Conservation (phyloP, 2,329 filamentous ascomycete species). For the Colletotrichum shisoi region DNA sequence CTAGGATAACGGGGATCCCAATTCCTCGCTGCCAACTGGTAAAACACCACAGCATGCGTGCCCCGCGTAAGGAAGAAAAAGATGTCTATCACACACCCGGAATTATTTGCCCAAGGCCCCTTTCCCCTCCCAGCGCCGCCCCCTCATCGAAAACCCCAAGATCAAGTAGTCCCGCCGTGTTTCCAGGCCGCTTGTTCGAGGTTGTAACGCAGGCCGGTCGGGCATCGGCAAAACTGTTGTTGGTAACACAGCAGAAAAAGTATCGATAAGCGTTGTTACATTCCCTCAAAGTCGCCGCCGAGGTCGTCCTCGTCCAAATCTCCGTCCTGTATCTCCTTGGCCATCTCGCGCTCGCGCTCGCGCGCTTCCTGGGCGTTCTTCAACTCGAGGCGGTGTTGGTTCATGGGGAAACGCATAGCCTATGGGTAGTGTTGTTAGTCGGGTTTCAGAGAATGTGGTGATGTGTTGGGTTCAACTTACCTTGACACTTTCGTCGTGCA, state of each 20-base stretch:
- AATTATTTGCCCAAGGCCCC: constrained; percentile 19
- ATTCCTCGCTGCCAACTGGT: not conserved
- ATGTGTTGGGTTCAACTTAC: constrained; percentile 53
- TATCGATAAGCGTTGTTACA: constrained; percentile 63
- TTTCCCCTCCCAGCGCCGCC: constrained; percentile 21
- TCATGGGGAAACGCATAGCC: constrained; percentile 99
- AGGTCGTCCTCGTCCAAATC: constrained; percentile 97
- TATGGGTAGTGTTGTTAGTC: constrained; percentile 50
- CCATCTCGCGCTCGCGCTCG: constrained; percentile 93
- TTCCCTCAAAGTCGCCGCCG: constrained; percentile 93
- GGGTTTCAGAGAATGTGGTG: not conserved
- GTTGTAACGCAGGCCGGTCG: constrained; percentile 7
- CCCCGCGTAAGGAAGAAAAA: constrained; percentile 8
- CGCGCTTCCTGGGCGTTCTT: constrained; percentile 99
- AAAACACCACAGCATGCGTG: constrained; percentile 14
- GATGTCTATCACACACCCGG: constrained; percentile 31
- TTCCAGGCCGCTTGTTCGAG: constrained; percentile 28
- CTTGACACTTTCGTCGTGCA: constrained; percentile 99
- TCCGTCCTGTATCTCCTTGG: constrained; percentile 98
- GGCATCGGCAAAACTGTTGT: constrained; percentile 28
- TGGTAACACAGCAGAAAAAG: constrained; percentile 32
- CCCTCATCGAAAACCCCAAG: constrained; percentile 21
- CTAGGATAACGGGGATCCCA: not conserved
- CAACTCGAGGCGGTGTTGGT: constrained; percentile 94
- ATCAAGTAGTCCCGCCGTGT: not conserved